Base-by-base conservation (phyloP, 345 rosid species). In the Brassica nigra region DNA sequence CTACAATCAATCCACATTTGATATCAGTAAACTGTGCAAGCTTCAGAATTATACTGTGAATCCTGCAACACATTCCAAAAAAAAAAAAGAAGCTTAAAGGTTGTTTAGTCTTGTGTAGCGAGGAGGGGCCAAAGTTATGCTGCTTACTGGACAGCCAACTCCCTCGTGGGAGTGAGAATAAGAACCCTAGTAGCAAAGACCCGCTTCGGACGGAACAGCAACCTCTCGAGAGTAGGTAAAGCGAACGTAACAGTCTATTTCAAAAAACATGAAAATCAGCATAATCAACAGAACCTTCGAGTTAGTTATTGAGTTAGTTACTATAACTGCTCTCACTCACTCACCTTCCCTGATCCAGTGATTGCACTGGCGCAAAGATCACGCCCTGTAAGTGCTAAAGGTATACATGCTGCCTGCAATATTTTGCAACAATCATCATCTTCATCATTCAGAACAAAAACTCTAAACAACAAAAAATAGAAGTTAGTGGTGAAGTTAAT, bases 291-390 rank as follows among this genome's bases (percentile, higher is more conserved):
- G 0, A 69, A 73, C 9, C 39, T 0, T 42, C 27, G 2, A 76
- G 36, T 30, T 18, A 18, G 18, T 18, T 18, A 18, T 18, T 18
- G 18, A 18, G 18, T 18, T 18, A 18, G 18, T 0, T 61, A 10
- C 14, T 27, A 10, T 29, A 5, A 80, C 12, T 11, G 4, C 57
- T 49, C 74, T 11, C 76, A 95, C 99, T 18, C 18, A 18, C 18
- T 18, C 18, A 18, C 18, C 98, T 95, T 93, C 15, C 99, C 99
- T 4, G 99, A 95, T 73, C 99, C 99, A 78, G 99, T 95, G 68
- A 95, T 85, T 42, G 99, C 99, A 75, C 98, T 95, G 10, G 96
- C 99, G 76, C 98, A 95, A 67, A 95, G 94, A 85, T 95, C 98
- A 16, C 99, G 97, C 31, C 99, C 99, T 0, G 87, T 80, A 80